Evolutionary conservation across 2,329 filamentous ascomycete species (phyloP), one percentile per base, ranked within the genome.

Genomic region (Fusarium devonianum): DNA sequence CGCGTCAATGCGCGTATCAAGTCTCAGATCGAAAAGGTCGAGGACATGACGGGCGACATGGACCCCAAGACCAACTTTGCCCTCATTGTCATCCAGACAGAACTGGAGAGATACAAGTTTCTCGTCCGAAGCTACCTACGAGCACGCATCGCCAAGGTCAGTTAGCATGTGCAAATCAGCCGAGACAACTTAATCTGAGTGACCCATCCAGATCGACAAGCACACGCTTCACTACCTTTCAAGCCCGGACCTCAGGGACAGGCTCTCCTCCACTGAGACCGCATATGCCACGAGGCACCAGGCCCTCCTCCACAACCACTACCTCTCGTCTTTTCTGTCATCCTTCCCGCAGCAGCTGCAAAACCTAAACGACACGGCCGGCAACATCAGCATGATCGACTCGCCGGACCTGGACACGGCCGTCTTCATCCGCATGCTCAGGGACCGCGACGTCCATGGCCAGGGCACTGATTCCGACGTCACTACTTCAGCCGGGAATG

Each of bases 51-150:
- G 10, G 89, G 88, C 55, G 86, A 89, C 67, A 88, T 92, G 84
- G 92, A 96, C 66, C 89, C 92, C 35, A 92, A 89, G 71, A 87
- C 90, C 58, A 97, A 96, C 70, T 96, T 99, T 71, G 85, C 86
- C 53, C 86, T 97, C 67, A 96, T 97, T 37, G 88, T 99, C 55
- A 86, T 97, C 44, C 94, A 99, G 77, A 97, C 95, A 6, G 94
- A 99, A 75, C 83, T 99, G 44, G 92, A 97, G 71, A 82, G 94
- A 34, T 95, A 90, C 74, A 96, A 96, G 75, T 99, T 92, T 67
- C 80, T 99, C 16, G 83, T 97, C 13, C 82, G 94, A 53, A 88
- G 89, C 58, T 88, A 93, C 59, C 73, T 99, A 46, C 82, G 95
- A 42, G 86, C 89, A 8, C 82, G 94, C n/a, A 86, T 97, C 48